Percentiles rank a stretch among this genome's conserved stretches.
These are phyloP conservation scores for Agrocybe pediades DNA, from an alignment of 768 basidiomycete species.

Conservation along the genomic window DNA sequence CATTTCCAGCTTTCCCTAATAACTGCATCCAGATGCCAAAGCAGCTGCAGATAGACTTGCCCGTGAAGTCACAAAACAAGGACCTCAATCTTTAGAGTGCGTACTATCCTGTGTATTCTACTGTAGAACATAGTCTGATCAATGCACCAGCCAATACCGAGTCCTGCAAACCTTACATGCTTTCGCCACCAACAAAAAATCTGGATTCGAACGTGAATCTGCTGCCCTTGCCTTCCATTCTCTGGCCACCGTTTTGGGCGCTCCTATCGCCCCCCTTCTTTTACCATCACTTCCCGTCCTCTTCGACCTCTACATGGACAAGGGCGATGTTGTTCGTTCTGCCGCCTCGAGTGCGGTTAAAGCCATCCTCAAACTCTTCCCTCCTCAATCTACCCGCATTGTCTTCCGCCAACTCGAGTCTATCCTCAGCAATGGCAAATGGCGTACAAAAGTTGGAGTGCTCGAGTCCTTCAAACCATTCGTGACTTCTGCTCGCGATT, in stretches of 20 bases:
- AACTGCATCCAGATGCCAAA: slow-evolving; percentile 63
- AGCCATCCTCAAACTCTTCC: slow-evolving; percentile 79
- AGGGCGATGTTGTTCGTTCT: slow-evolving; percentile 86
- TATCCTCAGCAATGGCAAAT: slow-evolving; percentile 85
- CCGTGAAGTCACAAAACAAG: slow-evolving; percentile 64
- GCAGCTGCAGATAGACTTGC: slow-evolving; percentile 81
- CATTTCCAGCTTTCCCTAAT: slow-evolving; percentile 4
- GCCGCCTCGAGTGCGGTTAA: slow-evolving; percentile 84
- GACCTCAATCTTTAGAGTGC: slow-evolving; percentile 64
- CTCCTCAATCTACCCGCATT: slow-evolving; percentile 75
- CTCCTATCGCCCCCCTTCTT: slow-evolving; percentile 70
- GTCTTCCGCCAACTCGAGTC: slow-evolving; percentile 71
- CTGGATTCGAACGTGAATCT: slow-evolving; percentile 87
- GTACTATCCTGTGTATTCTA: slow-evolving; percentile 12
- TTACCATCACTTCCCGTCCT: slow-evolving; percentile 76
- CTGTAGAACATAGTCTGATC: not conserved
- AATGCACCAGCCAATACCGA: slow-evolving; percentile 50
- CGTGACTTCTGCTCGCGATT: slow-evolving; percentile 65
- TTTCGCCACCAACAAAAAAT: slow-evolving; percentile 84
- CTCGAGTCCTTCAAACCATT: slow-evolving; percentile 83
- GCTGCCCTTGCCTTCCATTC: slow-evolving; percentile 82
- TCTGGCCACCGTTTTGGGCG: slow-evolving; percentile 68
- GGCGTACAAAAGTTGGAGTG: slow-evolving; percentile 93
- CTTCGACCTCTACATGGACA: slow-evolving; percentile 89
- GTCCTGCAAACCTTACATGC: slow-evolving; percentile 65